A percentile compares a stretch with the other conserved stretches of the same genome.
Evolutionary conservation across 1,284 basidiomycete species (phyloP).

Genomic region (Cronartium quercuum): DNA sequence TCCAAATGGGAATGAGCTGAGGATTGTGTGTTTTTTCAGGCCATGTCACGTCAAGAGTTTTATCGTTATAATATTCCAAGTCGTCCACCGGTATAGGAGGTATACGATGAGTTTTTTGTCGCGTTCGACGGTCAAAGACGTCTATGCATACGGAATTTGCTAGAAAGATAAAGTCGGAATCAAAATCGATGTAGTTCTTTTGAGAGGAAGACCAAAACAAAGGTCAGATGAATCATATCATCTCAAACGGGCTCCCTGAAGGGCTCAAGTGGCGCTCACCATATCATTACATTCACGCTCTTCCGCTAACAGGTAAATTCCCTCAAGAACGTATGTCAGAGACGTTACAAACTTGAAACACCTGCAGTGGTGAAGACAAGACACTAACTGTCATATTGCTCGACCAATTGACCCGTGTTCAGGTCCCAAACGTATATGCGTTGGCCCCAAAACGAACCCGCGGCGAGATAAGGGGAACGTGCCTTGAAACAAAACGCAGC

Average conservation of each 20-base stretch:
- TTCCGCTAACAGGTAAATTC: neutral
- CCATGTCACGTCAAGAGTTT: neutral
- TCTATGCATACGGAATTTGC: neutral
- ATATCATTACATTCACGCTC: neutral
- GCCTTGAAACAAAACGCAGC: neutral
- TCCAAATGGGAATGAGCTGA: neutral
- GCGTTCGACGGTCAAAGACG: neutral
- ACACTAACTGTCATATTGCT: neutral
- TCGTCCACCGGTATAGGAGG: neutral
- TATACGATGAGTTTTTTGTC: neutral
- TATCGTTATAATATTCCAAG: neutral
- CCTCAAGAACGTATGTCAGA: too few relatives aligned
- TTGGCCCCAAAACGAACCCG: neutral
- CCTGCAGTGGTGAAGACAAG: too few relatives aligned
- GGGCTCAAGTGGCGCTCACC: neutral
- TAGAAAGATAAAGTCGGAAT: neutral
- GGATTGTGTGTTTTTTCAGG: neutral
- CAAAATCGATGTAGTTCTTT: conserved; percentile 4
- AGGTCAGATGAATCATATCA: too few relatives aligned
- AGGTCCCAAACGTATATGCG: neutral
- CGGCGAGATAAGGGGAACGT: neutral
- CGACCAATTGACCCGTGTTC: neutral
- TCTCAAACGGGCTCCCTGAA: too few relatives aligned
- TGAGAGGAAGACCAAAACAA: too few relatives aligned
- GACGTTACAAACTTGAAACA: too few relatives aligned